phyloP scores from a whole-genome alignment of 2,329 filamentous ascomycete genomes.

The Decorospora gaudefroyi region DNA sequence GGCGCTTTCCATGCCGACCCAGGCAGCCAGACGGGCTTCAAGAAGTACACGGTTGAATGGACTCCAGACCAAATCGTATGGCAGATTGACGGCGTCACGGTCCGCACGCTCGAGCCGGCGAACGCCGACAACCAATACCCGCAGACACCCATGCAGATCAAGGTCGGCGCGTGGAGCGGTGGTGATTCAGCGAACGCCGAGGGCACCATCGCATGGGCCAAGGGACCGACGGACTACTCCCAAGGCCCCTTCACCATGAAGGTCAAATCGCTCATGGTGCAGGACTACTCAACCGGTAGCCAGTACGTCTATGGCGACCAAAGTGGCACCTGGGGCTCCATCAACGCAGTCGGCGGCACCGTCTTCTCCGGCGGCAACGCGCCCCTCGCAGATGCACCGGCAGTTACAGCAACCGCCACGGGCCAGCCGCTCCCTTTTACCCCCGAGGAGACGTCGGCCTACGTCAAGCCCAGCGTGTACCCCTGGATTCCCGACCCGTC shows the following conservation, averaged over 20 bases:
- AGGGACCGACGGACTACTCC: slow-evolving; percentile 81
- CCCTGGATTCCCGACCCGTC: slow-evolving; percentile 67
- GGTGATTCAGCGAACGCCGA: slow-evolving; percentile 78
- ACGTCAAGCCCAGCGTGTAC: slow-evolving; percentile 49
- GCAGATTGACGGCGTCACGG: slow-evolving; percentile 76
- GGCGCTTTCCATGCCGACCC: slow-evolving; percentile 74
- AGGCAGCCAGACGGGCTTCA: slow-evolving; percentile 73
- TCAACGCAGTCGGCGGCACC: slow-evolving; percentile 75
- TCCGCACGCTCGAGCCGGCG: slow-evolving; percentile 72
- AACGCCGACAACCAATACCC: slow-evolving; percentile 82
- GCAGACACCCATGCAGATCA: slow-evolving; percentile 93
- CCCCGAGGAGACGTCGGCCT: slow-evolving; percentile 62
- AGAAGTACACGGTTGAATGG: slow-evolving; percentile 93
- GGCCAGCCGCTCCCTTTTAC: slow-evolving; percentile 70
- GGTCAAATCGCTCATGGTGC: slow-evolving; percentile 74
- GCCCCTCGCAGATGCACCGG: slow-evolving; percentile 63
- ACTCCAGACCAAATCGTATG: slow-evolving; percentile 82
- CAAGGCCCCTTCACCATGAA: slow-evolving; percentile 85
- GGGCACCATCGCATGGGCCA: slow-evolving; percentile 89
- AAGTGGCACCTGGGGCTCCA: slow-evolving; percentile 79
- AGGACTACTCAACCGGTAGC: slow-evolving; percentile 91
- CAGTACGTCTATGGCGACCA: slow-evolving; percentile 81
- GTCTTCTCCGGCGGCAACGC: slow-evolving; percentile 65
- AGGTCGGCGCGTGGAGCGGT: slow-evolving; percentile 89
- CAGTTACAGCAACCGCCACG: slow-evolving; percentile 64